A percentile compares a stretch with the other conserved stretches of the same genome.
phyloP scores from a whole-genome alignment of 305 asterid genomes.

The Fraxinus platypoda region DNA sequence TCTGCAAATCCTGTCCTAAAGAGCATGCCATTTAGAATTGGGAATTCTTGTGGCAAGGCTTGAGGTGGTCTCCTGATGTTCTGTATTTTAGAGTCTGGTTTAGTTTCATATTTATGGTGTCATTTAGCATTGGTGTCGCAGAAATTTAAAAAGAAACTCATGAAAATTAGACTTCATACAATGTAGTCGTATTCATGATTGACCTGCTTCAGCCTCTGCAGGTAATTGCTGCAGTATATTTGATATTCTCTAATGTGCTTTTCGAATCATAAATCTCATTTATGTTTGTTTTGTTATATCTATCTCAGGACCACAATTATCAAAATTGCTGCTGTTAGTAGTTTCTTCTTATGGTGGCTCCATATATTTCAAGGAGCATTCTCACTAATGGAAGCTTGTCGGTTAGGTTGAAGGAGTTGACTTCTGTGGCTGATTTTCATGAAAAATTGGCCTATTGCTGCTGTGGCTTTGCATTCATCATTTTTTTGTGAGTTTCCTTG shows the following conservation, averaged over 20 bases:
- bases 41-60: slow-evolving; percentile 34
- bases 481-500: not conserved
- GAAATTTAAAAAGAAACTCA: not conserved
- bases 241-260: slow-evolving; percentile 5
- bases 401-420: not conserved
- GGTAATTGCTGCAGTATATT: slow-evolving; percentile 39
- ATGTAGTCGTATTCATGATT: slow-evolving; percentile 19
- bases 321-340: slow-evolving; percentile 35
- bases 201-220: slow-evolving; percentile 35
- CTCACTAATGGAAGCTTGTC: slow-evolving; percentile 38
- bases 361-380: slow-evolving; percentile 58
- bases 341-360: slow-evolving; percentile 43
- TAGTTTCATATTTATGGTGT: not conserved
- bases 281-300: slow-evolving; percentile 31
- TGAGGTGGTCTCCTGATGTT: slow-evolving; percentile 27
- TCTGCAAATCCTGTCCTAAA: slow-evolving; percentile 36
- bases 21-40: slow-evolving; percentile 35
- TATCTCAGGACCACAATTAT: slow-evolving; percentile 42
- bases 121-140: slow-evolving; percentile 16
- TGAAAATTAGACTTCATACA: slow-evolving; percentile 8
- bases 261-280: slow-evolving; percentile 18
- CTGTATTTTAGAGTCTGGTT: slow-evolving; percentile 9
- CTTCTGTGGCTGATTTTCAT: too few relatives aligned
- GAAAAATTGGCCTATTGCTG: not conserved
- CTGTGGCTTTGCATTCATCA: not conserved